Percentiles rank a stretch among this genome's conserved stretches.
Conservation (phyloP, 2,329 filamentous ascomycete species). For the Celoporthe dispersa region DNA sequence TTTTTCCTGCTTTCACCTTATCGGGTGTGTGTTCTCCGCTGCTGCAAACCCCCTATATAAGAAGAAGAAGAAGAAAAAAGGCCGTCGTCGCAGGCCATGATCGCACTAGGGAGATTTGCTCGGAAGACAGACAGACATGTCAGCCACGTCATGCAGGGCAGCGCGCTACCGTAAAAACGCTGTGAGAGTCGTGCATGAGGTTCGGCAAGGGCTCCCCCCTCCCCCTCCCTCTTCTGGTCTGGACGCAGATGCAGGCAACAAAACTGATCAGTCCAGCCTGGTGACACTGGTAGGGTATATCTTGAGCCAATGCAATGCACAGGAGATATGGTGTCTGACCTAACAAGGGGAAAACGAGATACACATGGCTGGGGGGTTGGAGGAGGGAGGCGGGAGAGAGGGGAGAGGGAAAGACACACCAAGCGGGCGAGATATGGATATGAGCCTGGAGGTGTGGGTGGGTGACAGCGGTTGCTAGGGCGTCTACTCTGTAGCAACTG, state of each 20-base stretch:
- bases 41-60: not conserved
- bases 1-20: not conserved
- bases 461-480: constrained; percentile 7
- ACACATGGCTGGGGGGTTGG: not conserved
- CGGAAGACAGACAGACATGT: not conserved
- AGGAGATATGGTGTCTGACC: not conserved
- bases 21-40: not conserved
- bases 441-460: not conserved
- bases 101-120: not conserved
- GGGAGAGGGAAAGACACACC: not conserved
- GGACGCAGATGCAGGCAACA: not conserved
- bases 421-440: not conserved
- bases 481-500: not conserved
- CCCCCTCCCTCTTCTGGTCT: no score
- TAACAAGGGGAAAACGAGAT: not conserved
- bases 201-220: not conserved
- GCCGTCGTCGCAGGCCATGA: not conserved
- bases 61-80: no score
- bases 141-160: not conserved
- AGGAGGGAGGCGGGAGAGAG: not conserved
- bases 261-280: not conserved
- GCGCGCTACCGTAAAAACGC: not conserved
- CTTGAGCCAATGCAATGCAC: not conserved
- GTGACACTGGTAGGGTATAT: not conserved
- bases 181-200: not conserved